Conservation (phyloP, 768 basidiomycete genomes). For the Lactarius vividus region DNA sequence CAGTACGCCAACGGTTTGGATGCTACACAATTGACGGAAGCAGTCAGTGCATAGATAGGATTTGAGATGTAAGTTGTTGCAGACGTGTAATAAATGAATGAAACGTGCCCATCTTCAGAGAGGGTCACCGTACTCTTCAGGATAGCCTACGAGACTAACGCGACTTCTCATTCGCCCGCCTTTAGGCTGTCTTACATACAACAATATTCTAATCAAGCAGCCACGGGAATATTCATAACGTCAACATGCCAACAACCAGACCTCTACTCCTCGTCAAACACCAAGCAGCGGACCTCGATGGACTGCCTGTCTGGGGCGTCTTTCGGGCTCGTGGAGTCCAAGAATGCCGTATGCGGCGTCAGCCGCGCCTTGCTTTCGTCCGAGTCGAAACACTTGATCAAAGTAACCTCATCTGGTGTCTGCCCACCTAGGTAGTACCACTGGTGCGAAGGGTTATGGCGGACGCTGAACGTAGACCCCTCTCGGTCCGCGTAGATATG, state of each 20-base stretch:
- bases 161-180: not conserved
- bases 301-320: slow-evolving; percentile 42
- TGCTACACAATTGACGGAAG: slow-evolving; percentile 17
- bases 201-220: not conserved
- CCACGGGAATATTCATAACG: not conserved
- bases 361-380: slow-evolving; percentile 39
- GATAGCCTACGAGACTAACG: not conserved
- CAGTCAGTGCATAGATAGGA: slow-evolving; percentile 32
- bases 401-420: slow-evolving; percentile 30
- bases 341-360: slow-evolving; percentile 45
- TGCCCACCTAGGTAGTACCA: slow-evolving; percentile 39
- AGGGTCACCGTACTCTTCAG: not conserved
- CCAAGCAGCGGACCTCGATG: slow-evolving; percentile 44
- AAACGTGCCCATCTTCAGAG: not conserved
- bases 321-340: slow-evolving; percentile 36
- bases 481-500: slow-evolving; percentile 37
- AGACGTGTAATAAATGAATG: not conserved
- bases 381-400: slow-evolving; percentile 46
- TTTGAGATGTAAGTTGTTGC: slow-evolving; percentile 6
- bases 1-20: slow-evolving; percentile 66
- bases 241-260: not conserved
- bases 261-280: slow-evolving; percentile 41
- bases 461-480: slow-evolving; percentile 35
- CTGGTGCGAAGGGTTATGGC: slow-evolving; percentile 33
- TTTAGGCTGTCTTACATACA: not conserved